Percentiles rank a stretch among this genome's conserved stretches.
Conservation (phyloP, 345 rosid genomes). For the Hibiscus trionum region DNA sequence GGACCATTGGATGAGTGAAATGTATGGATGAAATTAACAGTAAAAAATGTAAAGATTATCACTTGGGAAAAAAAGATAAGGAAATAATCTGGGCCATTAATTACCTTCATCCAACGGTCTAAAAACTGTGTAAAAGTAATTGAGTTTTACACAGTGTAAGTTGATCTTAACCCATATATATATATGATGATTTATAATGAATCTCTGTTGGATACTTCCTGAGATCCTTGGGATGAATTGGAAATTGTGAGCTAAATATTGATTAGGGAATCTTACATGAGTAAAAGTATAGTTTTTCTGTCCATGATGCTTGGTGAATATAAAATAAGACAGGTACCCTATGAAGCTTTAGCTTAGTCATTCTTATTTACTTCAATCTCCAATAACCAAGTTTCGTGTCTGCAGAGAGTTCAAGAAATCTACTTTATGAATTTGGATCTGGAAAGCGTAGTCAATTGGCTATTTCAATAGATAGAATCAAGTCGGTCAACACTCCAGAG, state of each 20-base stretch:
- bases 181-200: neutral
- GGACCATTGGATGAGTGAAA: too few species aligned
- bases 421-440: constrained; percentile 70
- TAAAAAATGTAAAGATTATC: too few species aligned
- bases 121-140: too few species aligned
- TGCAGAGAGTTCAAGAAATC: constrained; percentile 31
- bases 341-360: neutral
- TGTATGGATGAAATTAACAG: too few species aligned
- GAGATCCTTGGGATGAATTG: neutral
- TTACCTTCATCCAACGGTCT: too few species aligned
- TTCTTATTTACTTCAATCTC: neutral
- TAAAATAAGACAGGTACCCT: neutral
- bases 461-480: constrained; percentile 30
- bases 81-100: too few species aligned
- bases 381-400: constrained; percentile 1
- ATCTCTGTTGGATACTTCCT: constrained; percentile 7
- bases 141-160: too few species aligned
- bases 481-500: constrained; percentile 48
- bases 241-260: neutral
- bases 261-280: neutral
- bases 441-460: constrained; percentile 91
- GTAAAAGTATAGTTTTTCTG: neutral
- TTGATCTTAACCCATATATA: too few species aligned
- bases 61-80: too few species aligned
- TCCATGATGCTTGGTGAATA: neutral